Conservation (phyloP, 345 rosid species). For the Syzygium jambos region DNA sequence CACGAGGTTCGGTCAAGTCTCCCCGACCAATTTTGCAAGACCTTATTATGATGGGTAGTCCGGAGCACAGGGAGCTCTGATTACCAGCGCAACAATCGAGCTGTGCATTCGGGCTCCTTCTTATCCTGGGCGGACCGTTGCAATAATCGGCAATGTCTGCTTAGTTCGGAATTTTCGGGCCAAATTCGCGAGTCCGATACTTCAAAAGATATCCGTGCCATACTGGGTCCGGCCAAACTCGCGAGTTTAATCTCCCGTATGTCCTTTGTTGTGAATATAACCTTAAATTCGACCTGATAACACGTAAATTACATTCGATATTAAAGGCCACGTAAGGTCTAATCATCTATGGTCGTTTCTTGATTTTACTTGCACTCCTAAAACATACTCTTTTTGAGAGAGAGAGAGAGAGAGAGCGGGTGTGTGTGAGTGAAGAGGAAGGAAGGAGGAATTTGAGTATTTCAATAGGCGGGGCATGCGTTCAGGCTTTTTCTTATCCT, state of each 20-base stretch:
- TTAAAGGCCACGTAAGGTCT: too few species aligned
- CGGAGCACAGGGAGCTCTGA: neutral
- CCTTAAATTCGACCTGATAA: neutral
- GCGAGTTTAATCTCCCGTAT: neutral
- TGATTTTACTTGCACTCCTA: neutral
- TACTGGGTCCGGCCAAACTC: fast-evolving
- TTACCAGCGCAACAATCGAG: neutral
- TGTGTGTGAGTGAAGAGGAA: neutral
- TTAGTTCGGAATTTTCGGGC: neutral
- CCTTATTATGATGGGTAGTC: neutral
- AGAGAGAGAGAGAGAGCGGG: neutral
- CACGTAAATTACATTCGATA: too few species aligned
- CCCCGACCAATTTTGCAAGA: neutral
- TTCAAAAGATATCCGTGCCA: neutral
- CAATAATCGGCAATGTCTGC: neutral
- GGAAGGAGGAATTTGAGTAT: neutral
- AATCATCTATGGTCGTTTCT: neutral
- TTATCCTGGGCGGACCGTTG: neutral
- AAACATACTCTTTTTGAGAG: neutral
- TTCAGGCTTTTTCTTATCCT: too few species aligned
- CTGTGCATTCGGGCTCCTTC: neutral
- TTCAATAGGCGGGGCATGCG: neutral
- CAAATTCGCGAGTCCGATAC: too few species aligned
- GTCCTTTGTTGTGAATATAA: too few species aligned
- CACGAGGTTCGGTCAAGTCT: neutral